Base-by-base conservation (phyloP, 345 rosid genomes). In the Balakata baccata region DNA sequence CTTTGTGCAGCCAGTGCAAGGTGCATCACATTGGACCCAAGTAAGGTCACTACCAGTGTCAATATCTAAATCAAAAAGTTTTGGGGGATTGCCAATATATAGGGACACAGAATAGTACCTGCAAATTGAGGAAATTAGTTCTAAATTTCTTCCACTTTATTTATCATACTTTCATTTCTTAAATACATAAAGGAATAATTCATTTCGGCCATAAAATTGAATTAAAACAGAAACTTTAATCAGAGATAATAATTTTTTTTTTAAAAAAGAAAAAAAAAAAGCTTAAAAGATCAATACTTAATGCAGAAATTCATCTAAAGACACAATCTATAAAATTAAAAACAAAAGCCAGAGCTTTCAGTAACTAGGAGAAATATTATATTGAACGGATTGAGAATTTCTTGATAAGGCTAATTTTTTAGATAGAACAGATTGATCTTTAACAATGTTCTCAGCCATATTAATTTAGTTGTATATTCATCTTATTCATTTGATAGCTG, bases 21-120 rank as follows among this genome's bases (percentile, higher is more conserved):
- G 97, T 46, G 97, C 98, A 87, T 92, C 92, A 73, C 98, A 94
- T 66, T 94, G 97, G 64, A 94, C 90, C 98, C 98, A 94, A 73
- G 98, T 90, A 46, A 92, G 86, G 73, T 94, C 98, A 77, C 98
- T 92, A 14, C 98, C 98, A 16, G 98, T 92, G 81, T 94, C 98
- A 23, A 94, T 87, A 75, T 94, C 98, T 43, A 94, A 85, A 58
- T 94, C 97, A 74, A 76, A 94, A 75, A 76, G 70, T 88, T 89
- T 94, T 10, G 98, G 86, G 34, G 97, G 97, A 63, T 84, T 81
- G 46, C 98, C 98, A 29, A 94, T 87, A 61, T 73, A 23, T 11
- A 94, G 69, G 20, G 81, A 66, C 75, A 86, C 91, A 47, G 89
- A 86, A 70, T 89, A 94, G 87, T 89, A 89, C 83, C 98, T 94